Evolutionary conservation across 1,284 basidiomycete genomes (phyloP).

Genomic region (Ustanciosporium gigantosporum): DNA sequence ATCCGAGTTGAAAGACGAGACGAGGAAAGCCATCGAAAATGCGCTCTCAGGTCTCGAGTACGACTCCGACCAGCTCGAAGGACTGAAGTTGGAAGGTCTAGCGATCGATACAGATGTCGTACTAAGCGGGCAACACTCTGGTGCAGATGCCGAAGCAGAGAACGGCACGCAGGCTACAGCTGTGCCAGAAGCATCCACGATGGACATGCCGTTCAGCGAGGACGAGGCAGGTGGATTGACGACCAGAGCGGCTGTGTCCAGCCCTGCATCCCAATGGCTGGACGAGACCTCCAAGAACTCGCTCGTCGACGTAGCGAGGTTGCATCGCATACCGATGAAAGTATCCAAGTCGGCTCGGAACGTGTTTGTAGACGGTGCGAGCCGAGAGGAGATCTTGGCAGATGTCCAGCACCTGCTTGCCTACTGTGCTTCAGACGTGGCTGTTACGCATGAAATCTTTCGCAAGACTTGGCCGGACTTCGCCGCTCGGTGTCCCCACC

Average conservation of each 20-base stretch:
- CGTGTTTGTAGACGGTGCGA: constrained; percentile 69
- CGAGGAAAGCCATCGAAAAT: constrained; percentile 38
- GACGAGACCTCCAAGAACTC: constrained; percentile 90
- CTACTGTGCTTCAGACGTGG: constrained; percentile 87
- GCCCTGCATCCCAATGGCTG: constrained; percentile 70
- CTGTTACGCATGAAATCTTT: constrained; percentile 82
- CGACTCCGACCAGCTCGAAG: constrained; percentile 37
- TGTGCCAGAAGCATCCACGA: constrained; percentile 4
- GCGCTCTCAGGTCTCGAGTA: constrained; percentile 38
- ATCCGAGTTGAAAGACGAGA: constrained; percentile 58
- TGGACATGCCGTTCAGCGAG: constrained; percentile 35
- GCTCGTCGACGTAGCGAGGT: constrained; percentile 83
- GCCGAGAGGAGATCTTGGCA: constrained; percentile 70
- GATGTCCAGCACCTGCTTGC: constrained; percentile 77
- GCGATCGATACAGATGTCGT: constrained; percentile 8
- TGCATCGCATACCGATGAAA: constrained; percentile 78
- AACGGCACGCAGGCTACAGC: constrained; percentile 2
- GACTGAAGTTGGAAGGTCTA: constrained; percentile 39
- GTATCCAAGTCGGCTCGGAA: constrained; percentile 80
- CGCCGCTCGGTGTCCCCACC: constrained; percentile 81
- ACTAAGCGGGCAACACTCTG: neutral
- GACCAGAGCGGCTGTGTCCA: neutral
- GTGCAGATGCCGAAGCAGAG: neutral
- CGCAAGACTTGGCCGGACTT: constrained; percentile 81
- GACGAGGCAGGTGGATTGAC: constrained; percentile 24